Base-by-base conservation (phyloP, 2,329 filamentous ascomycete genomes). In the Corynespora cassiicola region DNA sequence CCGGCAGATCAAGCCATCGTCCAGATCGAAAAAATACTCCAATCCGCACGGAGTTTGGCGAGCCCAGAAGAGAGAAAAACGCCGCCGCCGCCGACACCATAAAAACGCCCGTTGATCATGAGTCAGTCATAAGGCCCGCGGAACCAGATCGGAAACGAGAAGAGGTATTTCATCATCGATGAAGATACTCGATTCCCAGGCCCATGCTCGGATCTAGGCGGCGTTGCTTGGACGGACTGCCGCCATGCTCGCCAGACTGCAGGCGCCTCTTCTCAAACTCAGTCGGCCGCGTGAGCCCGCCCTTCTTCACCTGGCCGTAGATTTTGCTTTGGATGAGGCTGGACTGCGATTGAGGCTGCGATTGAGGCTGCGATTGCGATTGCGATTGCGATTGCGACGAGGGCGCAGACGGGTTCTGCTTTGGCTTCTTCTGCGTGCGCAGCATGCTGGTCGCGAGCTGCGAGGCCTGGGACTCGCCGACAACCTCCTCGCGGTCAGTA, bases 401-500 rank as follows among this genome's bases (percentile, higher is more conserved):
- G 9, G 63, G 56, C 20, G 59, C 54, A 4, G 59, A 56, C n/a
- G n/a, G n/a, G 53, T 53, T 53, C 10, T 54, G 48, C 40, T 61
- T 66, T n/a, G 70, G 53, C 30, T 72, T 63, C 33, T 76, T 70
- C 52, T 76, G 72, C 23, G 81, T 77, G 11, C 86, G 84, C 47
- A 89, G 76, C 82, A 92, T 84, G 51, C 83, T 84, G 2, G 85
- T 84, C 2, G 90, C 89, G 28, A 84, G 82, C 48, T 88, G 86
- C 56, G 86, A 91, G 7, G 89, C 88, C 57, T 88, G 87, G 40
- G 86, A 90, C 56, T 86, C 86, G 21, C 77, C 79, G 0, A 90
- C 70, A 27, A 86, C 82, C 25, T 87, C 84, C 34, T 75, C 70
- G 23, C 86, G 82, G 49, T 87, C 81, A 23, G 87, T 84, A 28